phyloP scores from a whole-genome alignment of 164 flowering plant species.

The Stephania yunnanensis region DNA sequence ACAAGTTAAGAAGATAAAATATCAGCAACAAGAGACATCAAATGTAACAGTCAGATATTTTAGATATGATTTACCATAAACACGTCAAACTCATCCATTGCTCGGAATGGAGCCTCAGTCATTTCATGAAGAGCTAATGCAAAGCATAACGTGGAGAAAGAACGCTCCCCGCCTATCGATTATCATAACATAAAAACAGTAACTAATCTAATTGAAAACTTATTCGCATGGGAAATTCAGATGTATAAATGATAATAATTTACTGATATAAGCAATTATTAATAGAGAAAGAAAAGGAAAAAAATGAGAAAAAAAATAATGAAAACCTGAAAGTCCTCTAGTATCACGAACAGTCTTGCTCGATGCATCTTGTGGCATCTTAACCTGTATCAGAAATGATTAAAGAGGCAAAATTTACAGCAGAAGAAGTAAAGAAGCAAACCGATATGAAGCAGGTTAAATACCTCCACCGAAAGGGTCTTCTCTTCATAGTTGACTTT shows the following conservation, averaged over 20 bases:
- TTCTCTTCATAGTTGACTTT: slow-evolving; percentile 64
- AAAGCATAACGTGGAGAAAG: slow-evolving; percentile 91
- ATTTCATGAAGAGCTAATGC: slow-evolving; percentile 90
- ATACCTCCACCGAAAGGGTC: slow-evolving; percentile 78
- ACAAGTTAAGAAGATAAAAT: slow-evolving; percentile 2
- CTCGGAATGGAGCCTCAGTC: slow-evolving; percentile 93
- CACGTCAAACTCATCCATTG: slow-evolving; percentile 99
- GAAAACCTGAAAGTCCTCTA: slow-evolving; percentile 75
- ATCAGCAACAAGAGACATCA: background rate
- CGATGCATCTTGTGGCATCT: slow-evolving; percentile 96
- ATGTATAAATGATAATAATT: background rate
- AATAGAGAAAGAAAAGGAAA: background rate
- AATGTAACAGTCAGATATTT: background rate
- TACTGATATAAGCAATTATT: background rate
- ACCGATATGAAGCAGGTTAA: slow-evolving; percentile 7
- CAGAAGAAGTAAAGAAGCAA: background rate
- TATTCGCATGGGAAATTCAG: background rate
- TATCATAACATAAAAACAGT: slow-evolving; percentile 1
- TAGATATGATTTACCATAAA: slow-evolving; percentile 65
- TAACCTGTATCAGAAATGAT: slow-evolving; percentile 42
- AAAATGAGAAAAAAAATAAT: background rate
- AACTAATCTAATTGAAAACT: background rate
- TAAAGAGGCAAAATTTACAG: background rate
- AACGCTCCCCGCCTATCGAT: slow-evolving; percentile 83
- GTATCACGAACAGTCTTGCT: slow-evolving; percentile 71